phyloP scores from a whole-genome alignment of 2,329 filamentous ascomycete species.

The Colletotrichum filicis region DNA sequence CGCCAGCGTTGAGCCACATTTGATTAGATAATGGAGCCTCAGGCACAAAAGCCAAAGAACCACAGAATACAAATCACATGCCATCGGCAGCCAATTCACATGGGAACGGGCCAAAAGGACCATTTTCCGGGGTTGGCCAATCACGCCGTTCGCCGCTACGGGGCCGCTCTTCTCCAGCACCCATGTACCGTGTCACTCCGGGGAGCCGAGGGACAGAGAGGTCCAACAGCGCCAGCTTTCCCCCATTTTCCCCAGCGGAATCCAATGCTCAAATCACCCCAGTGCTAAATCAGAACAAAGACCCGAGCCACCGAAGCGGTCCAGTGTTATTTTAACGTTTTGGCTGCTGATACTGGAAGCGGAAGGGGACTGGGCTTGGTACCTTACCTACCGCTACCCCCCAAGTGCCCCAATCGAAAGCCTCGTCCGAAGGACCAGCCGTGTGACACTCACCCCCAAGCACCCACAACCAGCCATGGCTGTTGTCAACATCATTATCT shows the following conservation, averaged over 20 bases:
- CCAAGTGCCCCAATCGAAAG: not conserved
- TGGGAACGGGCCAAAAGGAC: slow-evolving; percentile 21
- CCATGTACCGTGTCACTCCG: slow-evolving; percentile 25
- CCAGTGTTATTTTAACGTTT: not conserved
- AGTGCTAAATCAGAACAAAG: not conserved
- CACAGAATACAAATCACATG: slow-evolving; percentile 23
- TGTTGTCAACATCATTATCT: slow-evolving; percentile 7
- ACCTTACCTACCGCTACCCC: too few relatives aligned
- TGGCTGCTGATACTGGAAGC: not conserved
- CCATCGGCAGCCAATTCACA: slow-evolving; percentile 32
- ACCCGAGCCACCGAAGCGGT: slow-evolving; percentile 1
- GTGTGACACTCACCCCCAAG: not conserved
- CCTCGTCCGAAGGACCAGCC: slow-evolving; percentile 21
- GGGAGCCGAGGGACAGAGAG: slow-evolving; percentile 30
- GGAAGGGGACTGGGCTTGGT: not conserved
- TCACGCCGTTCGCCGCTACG: slow-evolving; percentile 1
- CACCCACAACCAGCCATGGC: slow-evolving; percentile 6
- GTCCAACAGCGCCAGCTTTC: not conserved
- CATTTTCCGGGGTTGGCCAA: slow-evolving; percentile 35
- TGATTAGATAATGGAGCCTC: not conserved
- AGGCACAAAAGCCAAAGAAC: not conserved
- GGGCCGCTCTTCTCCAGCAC: slow-evolving; percentile 1
- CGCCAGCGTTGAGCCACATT: not conserved
- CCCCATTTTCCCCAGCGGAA: not conserved
- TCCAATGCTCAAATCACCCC: not conserved